A percentile compares a stretch with the other conserved stretches of the same genome.
phyloP scores from a whole-genome alignment of 2,329 filamentous ascomycete species.

The Aspergillus japonicus region DNA sequence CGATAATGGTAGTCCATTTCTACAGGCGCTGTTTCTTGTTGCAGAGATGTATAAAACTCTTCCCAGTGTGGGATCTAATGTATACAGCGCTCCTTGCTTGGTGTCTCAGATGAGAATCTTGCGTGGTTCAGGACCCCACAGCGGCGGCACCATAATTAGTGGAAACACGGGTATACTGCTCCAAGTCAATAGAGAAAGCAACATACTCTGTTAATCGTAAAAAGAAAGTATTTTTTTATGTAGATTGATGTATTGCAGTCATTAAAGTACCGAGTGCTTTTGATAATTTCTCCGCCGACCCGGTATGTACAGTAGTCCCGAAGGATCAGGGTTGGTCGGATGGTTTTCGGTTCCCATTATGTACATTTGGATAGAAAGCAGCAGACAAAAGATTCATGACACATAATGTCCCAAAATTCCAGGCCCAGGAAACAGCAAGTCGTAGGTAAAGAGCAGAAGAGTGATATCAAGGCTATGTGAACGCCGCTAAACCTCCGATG shows the following conservation, averaged over 20 bases:
- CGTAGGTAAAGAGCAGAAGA: slow-evolving; percentile 2
- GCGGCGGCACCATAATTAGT: too few relatives aligned
- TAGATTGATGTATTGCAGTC: slow-evolving; percentile 18
- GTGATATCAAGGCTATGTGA: slow-evolving; percentile 16
- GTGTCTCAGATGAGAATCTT: too few relatives aligned
- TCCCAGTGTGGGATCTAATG: too few relatives aligned
- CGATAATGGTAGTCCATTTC: too few relatives aligned
- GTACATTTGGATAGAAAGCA: slow-evolving; percentile 8
- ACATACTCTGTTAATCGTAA: not conserved
- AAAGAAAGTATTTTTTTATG: not conserved
- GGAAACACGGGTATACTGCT: too few relatives aligned
- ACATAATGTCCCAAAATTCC: slow-evolving; percentile 14
- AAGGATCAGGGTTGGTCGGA: slow-evolving; percentile 8
- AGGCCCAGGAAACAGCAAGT: not conserved
- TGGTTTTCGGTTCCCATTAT: slow-evolving; percentile 12
- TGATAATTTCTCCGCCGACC: slow-evolving; percentile 7
- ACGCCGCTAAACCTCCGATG: slow-evolving; percentile 19
- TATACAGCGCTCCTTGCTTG: too few relatives aligned
- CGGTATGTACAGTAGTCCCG: slow-evolving; percentile 20
- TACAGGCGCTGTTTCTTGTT: too few relatives aligned
- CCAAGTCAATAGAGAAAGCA: too few relatives aligned
- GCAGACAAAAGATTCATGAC: slow-evolving; percentile 17
- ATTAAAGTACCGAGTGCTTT: slow-evolving; percentile 18
- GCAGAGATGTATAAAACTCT: too few relatives aligned
- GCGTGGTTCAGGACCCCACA: too few relatives aligned